Evolutionary conservation across 768 basidiomycete genomes (phyloP), one percentile per base, ranked within the genome.

Genomic region (Xerocomus potaroensis): DNA sequence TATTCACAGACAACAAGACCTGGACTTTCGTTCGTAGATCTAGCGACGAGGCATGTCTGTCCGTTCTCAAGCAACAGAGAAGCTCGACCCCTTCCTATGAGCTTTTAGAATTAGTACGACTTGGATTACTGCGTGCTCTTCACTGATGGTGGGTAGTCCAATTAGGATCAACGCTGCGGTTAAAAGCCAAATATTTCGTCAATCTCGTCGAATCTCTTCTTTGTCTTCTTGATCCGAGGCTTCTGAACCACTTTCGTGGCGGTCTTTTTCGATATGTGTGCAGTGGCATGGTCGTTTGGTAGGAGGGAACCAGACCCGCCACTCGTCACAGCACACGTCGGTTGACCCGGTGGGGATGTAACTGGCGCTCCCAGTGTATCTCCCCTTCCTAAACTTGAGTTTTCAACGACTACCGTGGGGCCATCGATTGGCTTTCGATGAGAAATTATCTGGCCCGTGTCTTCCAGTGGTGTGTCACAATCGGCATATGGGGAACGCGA

Each of bases 181-280:
- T 5, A 63, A 42, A 63, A 63, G 36, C 58, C 60, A 52, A 61
- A 61, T 11, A 61, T 61, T 34, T 48, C 49, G 41, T 62, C 61
- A 19, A 63, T 63, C 42, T 63, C 60, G 27, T 63, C 60, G 2
- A 51, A 5, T 22, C 52, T 60, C 42, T 47, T 60, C 43, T 41
- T 60, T 14, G 41, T 15, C 12, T 56, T 60, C 38, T 54, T 63
- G 16, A 5, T 19, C 3, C 38, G 48, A 38, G 48, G 5, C 27
- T 60, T 61, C 15, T 47, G 35, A 2, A 14, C 22, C 1, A 10
- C 32, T 27, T 48, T 58, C 8, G 18, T 26, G 16, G 22, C 4
- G 14, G 18, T 14, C 8, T 31, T 32, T 41, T 50, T 37, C 10
- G 39, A 24, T 33, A 18, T 8, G 19, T 32, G 45, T 11, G 29